phyloP scores from a whole-genome alignment of 176 grass and related monocot species.

The Guadua angustifolia region DNA sequence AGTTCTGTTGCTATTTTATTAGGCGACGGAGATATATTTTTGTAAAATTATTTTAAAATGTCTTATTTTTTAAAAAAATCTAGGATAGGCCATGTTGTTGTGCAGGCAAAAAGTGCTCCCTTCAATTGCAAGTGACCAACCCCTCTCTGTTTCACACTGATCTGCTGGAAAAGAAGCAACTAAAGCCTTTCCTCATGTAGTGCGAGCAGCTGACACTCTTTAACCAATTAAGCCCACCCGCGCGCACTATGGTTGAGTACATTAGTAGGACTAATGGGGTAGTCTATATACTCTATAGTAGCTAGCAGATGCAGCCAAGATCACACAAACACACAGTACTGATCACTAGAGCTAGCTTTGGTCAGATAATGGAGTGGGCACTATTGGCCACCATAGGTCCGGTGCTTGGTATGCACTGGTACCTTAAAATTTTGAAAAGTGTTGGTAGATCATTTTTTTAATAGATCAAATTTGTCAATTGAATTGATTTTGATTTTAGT shows the following conservation, averaged over 20 bases:
- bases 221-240: not conserved
- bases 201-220: slow-evolving; percentile 17
- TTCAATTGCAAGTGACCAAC: slow-evolving; percentile 40
- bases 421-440: no score
- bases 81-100: not conserved
- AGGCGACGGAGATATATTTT: no score
- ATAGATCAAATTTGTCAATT: no score
- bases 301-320: no score
- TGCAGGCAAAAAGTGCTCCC: slow-evolving; percentile 22
- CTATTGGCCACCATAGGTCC: not conserved
- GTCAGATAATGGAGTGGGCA: slow-evolving; percentile 24
- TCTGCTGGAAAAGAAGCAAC: slow-evolving; percentile 31
- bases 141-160: slow-evolving; percentile 26
- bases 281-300: not conserved
- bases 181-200: not conserved
- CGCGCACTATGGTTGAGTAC: not conserved
- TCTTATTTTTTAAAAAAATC: no score
- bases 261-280: not conserved
- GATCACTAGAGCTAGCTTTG: not conserved
- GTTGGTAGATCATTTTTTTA: no score
- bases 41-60: no score
- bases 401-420: no score
- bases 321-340: no score
- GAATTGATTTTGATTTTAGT: no score
- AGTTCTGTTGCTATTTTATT: no score